Evolutionary conservation across 1,284 basidiomycete species (phyloP).

Genomic region (Microbotryum saponariae): DNA sequence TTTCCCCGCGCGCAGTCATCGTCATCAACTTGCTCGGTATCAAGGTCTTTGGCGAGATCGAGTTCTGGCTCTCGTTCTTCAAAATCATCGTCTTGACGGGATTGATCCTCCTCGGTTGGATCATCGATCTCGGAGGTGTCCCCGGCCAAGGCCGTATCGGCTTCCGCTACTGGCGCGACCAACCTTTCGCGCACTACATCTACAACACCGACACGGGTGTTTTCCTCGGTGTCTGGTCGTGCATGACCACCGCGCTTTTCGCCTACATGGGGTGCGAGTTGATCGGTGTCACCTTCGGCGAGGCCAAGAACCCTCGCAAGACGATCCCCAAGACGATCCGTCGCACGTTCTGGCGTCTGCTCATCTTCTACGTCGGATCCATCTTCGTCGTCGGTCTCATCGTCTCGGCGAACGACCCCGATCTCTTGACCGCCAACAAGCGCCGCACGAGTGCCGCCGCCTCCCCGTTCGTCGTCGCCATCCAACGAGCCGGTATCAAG

Average conservation of each 20-base stretch:
- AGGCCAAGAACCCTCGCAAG: conserved; percentile 39
- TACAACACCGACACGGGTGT: conserved; percentile 37
- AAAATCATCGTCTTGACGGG: conserved; percentile 27
- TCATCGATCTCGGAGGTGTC: conserved; percentile 60
- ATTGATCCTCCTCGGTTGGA: conserved; percentile 50
- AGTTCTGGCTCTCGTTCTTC: conserved; percentile 46
- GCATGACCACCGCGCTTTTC: conserved; percentile 46
- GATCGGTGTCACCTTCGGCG: conserved; percentile 63
- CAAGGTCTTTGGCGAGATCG: conserved; percentile 53
- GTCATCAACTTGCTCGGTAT: conserved; percentile 43
- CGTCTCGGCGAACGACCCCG: conserved; percentile 59
- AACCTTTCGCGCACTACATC: conserved; percentile 50
- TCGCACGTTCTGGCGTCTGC: conserved; percentile 63
- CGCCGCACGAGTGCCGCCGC: conserved; percentile 47
- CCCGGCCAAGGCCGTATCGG: conserved; percentile 56
- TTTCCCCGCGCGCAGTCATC: conserved; percentile 28
- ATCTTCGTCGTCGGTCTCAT: conserved; percentile 57
- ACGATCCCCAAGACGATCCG: conserved; percentile 62
- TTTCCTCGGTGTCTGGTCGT: conserved; percentile 42
- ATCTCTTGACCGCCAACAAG: conserved; percentile 52
- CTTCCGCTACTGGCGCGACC: conserved; percentile 65
- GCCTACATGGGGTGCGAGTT: conserved; percentile 65
- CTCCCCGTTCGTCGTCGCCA: conserved; percentile 77
- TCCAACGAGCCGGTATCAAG: conserved; percentile 64
- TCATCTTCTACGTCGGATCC: conserved; percentile 51